phyloP scores from a whole-genome alignment of 768 basidiomycete genomes.

The Cystobasidium ongulense region DNA sequence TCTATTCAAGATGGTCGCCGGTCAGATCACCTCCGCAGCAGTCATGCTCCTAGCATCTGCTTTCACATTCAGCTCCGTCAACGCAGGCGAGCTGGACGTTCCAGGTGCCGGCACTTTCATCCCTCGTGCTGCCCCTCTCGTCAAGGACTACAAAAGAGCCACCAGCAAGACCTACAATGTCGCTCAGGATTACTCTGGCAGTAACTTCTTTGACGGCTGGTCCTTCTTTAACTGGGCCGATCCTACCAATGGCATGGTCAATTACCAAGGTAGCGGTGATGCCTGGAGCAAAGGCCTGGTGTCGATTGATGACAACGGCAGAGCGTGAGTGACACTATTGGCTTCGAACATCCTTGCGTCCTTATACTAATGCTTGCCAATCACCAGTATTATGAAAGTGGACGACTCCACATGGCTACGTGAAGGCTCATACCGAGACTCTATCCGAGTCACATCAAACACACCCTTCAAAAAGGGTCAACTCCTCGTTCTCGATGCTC shows the following conservation, averaged over 20 bases:
- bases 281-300: constrained; percentile 20
- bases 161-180: neutral
- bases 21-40: neutral
- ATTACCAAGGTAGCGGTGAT: constrained; percentile 15
- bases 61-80: neutral
- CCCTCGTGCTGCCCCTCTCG: constrained; percentile 8
- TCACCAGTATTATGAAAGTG: constrained; percentile 36
- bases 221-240: constrained; percentile 11
- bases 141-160: constrained; percentile 5
- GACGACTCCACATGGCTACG: constrained; percentile 38
- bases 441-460: constrained; percentile 39
- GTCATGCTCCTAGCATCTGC: neutral
- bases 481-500: constrained; percentile 40
- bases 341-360: too few relatives aligned
- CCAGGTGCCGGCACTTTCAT: constrained; percentile 4
- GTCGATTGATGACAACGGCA: neutral
- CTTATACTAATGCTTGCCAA: too few relatives aligned
- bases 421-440: constrained; percentile 38
- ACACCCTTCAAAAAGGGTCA: constrained; percentile 35
- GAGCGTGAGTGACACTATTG: constrained; percentile 3
- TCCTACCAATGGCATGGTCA: constrained; percentile 28
- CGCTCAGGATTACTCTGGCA: constrained; percentile 6
- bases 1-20: neutral
- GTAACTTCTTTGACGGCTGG: constrained; percentile 23
- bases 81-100: constrained; percentile 1